Base-by-base conservation (phyloP, 164 flowering plant species). In the Santalum album region DNA sequence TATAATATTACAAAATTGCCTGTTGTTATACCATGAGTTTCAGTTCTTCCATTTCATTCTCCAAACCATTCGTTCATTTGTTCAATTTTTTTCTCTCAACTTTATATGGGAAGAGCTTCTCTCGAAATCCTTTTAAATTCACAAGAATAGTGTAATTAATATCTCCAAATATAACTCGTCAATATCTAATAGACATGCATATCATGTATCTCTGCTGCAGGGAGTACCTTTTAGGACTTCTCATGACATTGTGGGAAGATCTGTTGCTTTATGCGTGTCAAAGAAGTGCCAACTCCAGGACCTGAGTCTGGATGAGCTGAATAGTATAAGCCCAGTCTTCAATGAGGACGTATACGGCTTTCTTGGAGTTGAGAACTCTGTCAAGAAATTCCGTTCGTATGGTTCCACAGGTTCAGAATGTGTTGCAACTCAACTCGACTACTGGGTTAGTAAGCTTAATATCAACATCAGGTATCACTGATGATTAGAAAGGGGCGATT, bases 161-260 rank as follows among this genome's bases (percentile, higher is more conserved):
- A 3, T 4, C 34, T 16, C 12, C 5, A 3, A 12, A 43, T 16
- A n/a, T n/a, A n/a, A n/a, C n/a, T n/a, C n/a, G n/a, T n/a, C n/a
- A n/a, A n/a, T n/a, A n/a, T n/a, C n/a, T n/a, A n/a, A n/a, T n/a
- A n/a, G n/a, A n/a, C n/a, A n/a, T 43, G 21, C 14, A 4, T 43
- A 43, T 43, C 5, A 43, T 46, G 25, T n/a, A 14, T 23, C 11
- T 46, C 2, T 56, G 36, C 23, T 72, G 61, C 87, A 94, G 99
- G 96, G 83, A 49, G 52, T 94, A 10, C 97, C 99, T 21, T 94
- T 94, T 63, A 78, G 99, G 61, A 87, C 97, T 46, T 77, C 95
- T 57, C 99, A 94, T 71, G 99, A 94, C 49, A 80, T 94, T 57
- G 97, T 84, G 51, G 99, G 99, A 58, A 82, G 81, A 55, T 53